These are phyloP conservation scores for Wickerhamiella spandovensis DNA, from an alignment of 805 yeast species.

Conservation along the genomic window DNA sequence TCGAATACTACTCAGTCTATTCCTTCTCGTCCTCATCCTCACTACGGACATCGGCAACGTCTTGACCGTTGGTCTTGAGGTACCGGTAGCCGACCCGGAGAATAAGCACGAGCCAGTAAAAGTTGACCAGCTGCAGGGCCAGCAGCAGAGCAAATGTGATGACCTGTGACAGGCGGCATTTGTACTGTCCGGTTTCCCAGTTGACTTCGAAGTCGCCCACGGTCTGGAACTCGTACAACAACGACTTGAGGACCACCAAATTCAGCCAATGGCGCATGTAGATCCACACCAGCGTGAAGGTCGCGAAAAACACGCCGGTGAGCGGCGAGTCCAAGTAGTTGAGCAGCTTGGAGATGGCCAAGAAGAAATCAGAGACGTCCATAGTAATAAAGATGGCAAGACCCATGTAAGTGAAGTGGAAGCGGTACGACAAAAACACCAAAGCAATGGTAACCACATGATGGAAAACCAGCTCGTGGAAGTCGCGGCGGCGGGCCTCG, in stretches of 20 bases:
- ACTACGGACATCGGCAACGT: slow-evolving; percentile 65
- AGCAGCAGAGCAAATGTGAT: slow-evolving; percentile 68
- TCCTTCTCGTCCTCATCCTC: slow-evolving; percentile 44
- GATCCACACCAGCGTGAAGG: slow-evolving; percentile 65
- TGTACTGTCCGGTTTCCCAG: slow-evolving; percentile 86
- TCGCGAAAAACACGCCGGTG: slow-evolving; percentile 51
- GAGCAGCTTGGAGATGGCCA: slow-evolving; percentile 72
- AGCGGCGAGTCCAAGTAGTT: slow-evolving; percentile 65
- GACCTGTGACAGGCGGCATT: slow-evolving; percentile 89
- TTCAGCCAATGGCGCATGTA: slow-evolving; percentile 83
- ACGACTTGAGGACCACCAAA: slow-evolving; percentile 45
- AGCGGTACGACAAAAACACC: slow-evolving; percentile 76
- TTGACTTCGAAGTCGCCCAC: slow-evolving; percentile 72
- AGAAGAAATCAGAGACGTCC: slow-evolving; percentile 89
- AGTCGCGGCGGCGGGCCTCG: slow-evolving; percentile 93
- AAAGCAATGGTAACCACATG: slow-evolving; percentile 83
- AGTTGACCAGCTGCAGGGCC: slow-evolving; percentile 73
- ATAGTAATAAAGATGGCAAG: slow-evolving; percentile 79
- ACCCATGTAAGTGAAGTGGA: slow-evolving; percentile 96
- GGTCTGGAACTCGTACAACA: slow-evolving; percentile 67
- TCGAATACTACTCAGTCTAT: too few relatives aligned
- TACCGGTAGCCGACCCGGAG: slow-evolving; percentile 62
- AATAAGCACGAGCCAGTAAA: slow-evolving; percentile 79
- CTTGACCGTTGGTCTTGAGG: slow-evolving; percentile 39
- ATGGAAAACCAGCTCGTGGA: slow-evolving; percentile 78